Evolutionary conservation across 371 early-diverging fungal genomes (phyloP).

Genomic region (Rhizopus stolonifer): DNA sequence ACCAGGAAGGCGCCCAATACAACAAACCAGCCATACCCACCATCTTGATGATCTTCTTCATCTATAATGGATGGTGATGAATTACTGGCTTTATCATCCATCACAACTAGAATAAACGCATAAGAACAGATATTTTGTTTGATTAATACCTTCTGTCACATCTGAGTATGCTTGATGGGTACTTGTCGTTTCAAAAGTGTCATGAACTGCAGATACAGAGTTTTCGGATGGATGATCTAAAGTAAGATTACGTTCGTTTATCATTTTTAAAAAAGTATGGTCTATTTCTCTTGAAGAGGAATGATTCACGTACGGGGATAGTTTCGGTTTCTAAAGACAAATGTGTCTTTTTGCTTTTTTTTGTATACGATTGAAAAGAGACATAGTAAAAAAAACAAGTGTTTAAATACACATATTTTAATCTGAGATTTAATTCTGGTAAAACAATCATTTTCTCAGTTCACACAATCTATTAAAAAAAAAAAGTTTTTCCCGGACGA

Average conservation of each 20-base stretch:
- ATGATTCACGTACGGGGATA: constrained; percentile 18
- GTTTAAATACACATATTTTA: too few relatives aligned
- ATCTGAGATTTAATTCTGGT: too few relatives aligned
- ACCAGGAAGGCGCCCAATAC: constrained; percentile 57
- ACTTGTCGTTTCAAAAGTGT: constrained; percentile 2
- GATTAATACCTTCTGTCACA: constrained; percentile 9
- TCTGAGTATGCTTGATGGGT: constrained; percentile 3
- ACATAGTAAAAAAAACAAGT: too few relatives aligned
- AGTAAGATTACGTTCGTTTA: constrained; percentile 27
- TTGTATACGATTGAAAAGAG: too few relatives aligned
- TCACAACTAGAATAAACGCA: background rate
- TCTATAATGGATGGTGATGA: background rate
- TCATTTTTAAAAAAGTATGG: constrained; percentile 11
- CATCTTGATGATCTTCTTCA: constrained; percentile 42
- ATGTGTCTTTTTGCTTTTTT: too few relatives aligned
- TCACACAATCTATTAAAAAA: too few relatives aligned
- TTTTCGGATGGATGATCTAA: constrained; percentile 15
- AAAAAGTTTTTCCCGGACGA: too few relatives aligned
- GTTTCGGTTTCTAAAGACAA: too few relatives aligned
- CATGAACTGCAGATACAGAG: constrained; percentile 3
- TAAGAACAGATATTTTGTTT: background rate
- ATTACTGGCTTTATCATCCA: background rate
- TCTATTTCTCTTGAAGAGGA: background rate
- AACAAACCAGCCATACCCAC: constrained; percentile 62
- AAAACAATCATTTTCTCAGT: too few relatives aligned